phyloP scores from a whole-genome alignment of 1,284 basidiomycete species.

The Ustilago trichophora region DNA sequence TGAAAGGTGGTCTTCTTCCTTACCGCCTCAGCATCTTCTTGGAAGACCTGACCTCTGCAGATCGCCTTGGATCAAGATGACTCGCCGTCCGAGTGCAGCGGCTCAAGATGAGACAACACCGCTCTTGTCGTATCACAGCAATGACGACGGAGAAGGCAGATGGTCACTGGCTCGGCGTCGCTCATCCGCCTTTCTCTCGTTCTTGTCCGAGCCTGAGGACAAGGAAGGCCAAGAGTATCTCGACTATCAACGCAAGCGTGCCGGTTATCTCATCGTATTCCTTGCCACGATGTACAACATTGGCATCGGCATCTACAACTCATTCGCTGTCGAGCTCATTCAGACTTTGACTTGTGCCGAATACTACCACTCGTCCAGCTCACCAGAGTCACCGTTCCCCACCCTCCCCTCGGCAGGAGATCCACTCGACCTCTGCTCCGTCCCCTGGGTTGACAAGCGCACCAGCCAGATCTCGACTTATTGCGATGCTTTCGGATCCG shows the following conservation, averaged over 20 bases:
- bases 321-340: constrained; percentile 20
- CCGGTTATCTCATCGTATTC: constrained; percentile 16
- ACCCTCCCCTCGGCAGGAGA: constrained; percentile 19
- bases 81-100: not conserved
- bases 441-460: constrained; percentile 27
- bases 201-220: constrained; percentile 38
- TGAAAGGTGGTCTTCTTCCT: too few relatives aligned
- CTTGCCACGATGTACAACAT: constrained; percentile 10
- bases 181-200: constrained; percentile 39
- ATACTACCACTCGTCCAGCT: constrained; percentile 20
- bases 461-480: constrained; percentile 22
- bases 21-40: too few relatives aligned
- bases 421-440: constrained; percentile 24
- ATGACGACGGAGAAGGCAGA: constrained; percentile 6
- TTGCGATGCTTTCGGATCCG: constrained; percentile 3
- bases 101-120: constrained; percentile 33
- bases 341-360: constrained; percentile 39
- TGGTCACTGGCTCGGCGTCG: constrained; percentile 28
- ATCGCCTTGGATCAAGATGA: too few relatives aligned
- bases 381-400: constrained; percentile 6
- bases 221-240: constrained; percentile 22
- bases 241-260: constrained; percentile 14
- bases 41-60: too few relatives aligned
- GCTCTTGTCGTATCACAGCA: constrained; percentile 7
- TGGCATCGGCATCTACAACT: constrained; percentile 12